Percentiles rank a stretch among this genome's conserved stretches.
Conservation (phyloP, 441 rosid genomes). For the Pelargonium fulgidum region DNA sequence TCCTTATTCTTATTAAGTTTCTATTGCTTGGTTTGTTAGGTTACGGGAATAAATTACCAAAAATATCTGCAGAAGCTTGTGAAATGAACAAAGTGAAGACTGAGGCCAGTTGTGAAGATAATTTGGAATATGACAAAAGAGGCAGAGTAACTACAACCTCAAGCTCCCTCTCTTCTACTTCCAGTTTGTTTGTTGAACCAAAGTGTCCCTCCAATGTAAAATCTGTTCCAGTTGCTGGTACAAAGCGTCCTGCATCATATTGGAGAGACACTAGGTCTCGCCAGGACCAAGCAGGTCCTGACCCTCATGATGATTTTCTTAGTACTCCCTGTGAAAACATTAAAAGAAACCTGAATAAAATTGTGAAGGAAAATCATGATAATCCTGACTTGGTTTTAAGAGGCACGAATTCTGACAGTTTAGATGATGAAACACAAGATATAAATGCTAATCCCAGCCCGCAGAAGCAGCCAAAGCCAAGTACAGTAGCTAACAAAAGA, state of each 20-base stretch:
- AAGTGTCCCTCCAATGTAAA: background rate
- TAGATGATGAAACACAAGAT: conserved; percentile 74
- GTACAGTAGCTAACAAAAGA: conserved; percentile 32
- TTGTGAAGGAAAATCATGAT: conserved; percentile 27
- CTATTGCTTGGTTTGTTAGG: conserved; percentile 25
- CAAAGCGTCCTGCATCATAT: conserved; percentile 36
- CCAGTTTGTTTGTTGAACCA: conserved; percentile 11
- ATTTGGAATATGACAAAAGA: conserved; percentile 29
- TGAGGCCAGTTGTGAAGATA: conserved; percentile 5
- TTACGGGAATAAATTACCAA: conserved; percentile 22
- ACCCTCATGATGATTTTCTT: conserved; percentile 89
- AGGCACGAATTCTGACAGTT: conserved; percentile 28
- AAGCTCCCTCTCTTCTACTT: background rate
- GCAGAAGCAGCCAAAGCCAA: conserved; percentile 32
- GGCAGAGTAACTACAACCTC: conserved; percentile 18
- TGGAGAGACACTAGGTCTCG: conserved; percentile 79
- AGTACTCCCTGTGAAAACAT: conserved; percentile 70
- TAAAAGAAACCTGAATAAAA: conserved; percentile 39
- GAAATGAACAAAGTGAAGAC: background rate
- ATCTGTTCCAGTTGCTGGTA: background rate
- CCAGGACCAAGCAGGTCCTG: conserved; percentile 45
- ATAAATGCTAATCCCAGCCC: conserved; percentile 38
- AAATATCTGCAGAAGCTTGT: conserved; percentile 12
- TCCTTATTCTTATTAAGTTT: background rate
- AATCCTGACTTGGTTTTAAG: conserved; percentile 19